These are phyloP conservation scores for Saturnispora ahearnii DNA, from an alignment of 805 yeast species.

Conservation along the genomic window DNA sequence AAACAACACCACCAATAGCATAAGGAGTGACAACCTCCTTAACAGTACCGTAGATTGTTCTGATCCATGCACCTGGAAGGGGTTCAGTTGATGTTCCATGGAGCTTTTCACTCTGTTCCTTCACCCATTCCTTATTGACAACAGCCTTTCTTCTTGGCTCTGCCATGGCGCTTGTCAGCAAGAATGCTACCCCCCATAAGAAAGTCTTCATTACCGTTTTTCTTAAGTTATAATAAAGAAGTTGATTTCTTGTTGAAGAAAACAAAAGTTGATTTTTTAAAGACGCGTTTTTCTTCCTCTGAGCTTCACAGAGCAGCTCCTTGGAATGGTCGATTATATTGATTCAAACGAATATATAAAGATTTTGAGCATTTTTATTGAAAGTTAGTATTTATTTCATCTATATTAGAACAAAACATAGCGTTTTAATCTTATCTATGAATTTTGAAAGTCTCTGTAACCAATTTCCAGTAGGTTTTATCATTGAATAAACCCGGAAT, in stretches of 20 bases:
- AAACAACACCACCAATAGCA: constrained; percentile 54
- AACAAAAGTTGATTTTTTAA: not conserved
- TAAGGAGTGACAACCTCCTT: constrained; percentile 58
- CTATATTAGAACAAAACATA: too few species aligned
- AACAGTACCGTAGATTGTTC: constrained; percentile 53
- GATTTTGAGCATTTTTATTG: too few species aligned
- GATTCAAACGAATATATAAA: too few species aligned
- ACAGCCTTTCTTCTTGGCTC: constrained; percentile 19
- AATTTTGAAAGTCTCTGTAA: too few species aligned
- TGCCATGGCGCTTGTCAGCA: not conserved
- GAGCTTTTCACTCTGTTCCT: constrained; percentile 15
- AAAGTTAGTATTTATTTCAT: too few species aligned
- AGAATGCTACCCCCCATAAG: not conserved
- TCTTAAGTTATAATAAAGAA: not conserved
- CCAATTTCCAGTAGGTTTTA: too few species aligned
- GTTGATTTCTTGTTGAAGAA: not conserved
- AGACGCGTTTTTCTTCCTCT: too few species aligned
- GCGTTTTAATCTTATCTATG: too few species aligned
- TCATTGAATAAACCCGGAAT: too few species aligned
- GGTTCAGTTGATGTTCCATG: constrained; percentile 12
- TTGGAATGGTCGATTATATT: too few species aligned
- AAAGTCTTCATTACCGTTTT: not conserved
- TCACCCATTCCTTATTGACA: constrained; percentile 21
- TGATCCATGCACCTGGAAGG: constrained; percentile 54
- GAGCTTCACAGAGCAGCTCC: too few species aligned